Evolutionary conservation across 1,284 basidiomycete species (phyloP).

Genomic region (Wolfiporia cocos): DNA sequence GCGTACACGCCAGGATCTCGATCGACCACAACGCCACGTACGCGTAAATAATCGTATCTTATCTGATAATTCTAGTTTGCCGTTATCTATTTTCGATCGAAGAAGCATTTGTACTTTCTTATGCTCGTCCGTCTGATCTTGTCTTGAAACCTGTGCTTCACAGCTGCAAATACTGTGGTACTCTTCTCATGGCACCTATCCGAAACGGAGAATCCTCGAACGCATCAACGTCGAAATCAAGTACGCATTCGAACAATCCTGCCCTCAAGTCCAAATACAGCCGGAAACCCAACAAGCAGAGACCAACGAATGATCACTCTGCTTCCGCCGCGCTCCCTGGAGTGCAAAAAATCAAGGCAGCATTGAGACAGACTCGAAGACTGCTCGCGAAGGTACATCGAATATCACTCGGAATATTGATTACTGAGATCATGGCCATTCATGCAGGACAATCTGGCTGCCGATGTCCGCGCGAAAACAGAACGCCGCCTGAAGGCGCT

Average conservation of each 20-base stretch:
- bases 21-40: too few relatives aligned
- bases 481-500: conserved; percentile 72
- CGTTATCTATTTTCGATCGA: too few relatives aligned
- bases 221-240: conserved; percentile 1
- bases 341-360: conserved; percentile 75
- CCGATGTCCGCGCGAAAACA: conserved; percentile 71
- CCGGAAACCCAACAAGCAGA: background rate
- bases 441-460: conserved; percentile 65
- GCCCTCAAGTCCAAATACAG: conserved; percentile 1
- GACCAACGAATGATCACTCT: background rate
- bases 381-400: conserved; percentile 66
- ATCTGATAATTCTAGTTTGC: too few relatives aligned
- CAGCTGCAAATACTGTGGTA: background rate
- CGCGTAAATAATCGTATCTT: too few relatives aligned
- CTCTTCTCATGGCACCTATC: background rate
- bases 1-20: too few relatives aligned
- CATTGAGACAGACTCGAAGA: conserved; percentile 72
- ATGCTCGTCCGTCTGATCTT: too few relatives aligned
- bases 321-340: conserved; percentile 34
- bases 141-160: background rate
- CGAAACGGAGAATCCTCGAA: background rate
- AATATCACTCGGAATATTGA: background rate
- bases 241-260: background rate
- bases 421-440: background rate
- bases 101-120: too few relatives aligned